phyloP scores from a whole-genome alignment of 192 early-diverging fungal species.

The Coemansia sp. region DNA sequence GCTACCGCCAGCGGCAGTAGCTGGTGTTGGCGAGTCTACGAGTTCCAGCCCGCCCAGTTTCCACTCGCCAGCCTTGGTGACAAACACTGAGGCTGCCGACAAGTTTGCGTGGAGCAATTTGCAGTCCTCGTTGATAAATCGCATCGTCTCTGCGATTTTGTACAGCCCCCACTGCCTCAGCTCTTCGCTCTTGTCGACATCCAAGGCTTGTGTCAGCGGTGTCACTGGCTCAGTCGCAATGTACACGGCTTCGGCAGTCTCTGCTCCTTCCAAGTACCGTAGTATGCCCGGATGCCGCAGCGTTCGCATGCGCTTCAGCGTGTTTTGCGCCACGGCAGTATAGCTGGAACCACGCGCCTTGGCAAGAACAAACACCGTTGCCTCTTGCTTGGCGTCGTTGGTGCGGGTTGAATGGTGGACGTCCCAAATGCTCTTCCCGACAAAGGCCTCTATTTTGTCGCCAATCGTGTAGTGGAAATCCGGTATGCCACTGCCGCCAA shows the following conservation, averaged over 20 bases:
- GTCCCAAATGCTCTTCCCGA: constrained; percentile 67
- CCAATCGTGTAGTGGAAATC: constrained; percentile 71
- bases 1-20: constrained; percentile 56
- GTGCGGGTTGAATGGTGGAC: constrained; percentile 51
- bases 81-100: constrained; percentile 77
- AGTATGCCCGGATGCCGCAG: constrained; percentile 90
- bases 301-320: constrained; percentile 83
- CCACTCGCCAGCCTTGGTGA: constrained; percentile 94
- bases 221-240: constrained; percentile 88
- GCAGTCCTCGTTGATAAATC: constrained; percentile 88
- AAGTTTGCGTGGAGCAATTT: constrained; percentile 88
- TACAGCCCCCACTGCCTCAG: constrained; percentile 87
- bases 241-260: constrained; percentile 68
- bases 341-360: constrained; percentile 65
- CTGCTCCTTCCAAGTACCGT: constrained; percentile 84
- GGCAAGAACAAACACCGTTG: constrained; percentile 88
- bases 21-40: constrained; percentile 58
- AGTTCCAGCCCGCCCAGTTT: constrained; percentile 90
- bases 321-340: constrained; percentile 86
- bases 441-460: constrained; percentile 63
- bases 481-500: constrained; percentile 63
- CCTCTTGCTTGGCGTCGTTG: constrained; percentile 64
- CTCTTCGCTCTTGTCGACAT: constrained; percentile 59
- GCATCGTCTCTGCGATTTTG: constrained; percentile 83
- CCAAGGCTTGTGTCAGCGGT: constrained; percentile 70